Evolutionary conservation across 208 protist genomes (phyloP).

Genomic region (Trypanosoma brucei): DNA sequence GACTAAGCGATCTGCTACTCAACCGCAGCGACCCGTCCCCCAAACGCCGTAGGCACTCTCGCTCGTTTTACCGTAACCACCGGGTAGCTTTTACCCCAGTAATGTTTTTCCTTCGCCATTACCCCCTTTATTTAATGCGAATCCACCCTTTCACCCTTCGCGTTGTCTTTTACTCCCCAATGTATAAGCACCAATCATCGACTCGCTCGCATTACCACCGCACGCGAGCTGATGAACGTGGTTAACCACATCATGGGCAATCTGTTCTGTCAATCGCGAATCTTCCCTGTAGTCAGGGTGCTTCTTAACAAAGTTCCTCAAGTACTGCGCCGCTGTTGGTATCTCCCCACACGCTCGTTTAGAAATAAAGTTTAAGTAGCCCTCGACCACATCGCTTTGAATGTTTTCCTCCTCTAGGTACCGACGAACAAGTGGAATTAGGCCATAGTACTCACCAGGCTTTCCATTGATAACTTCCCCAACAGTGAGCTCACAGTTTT

Average conservation of each 20-base stretch:
- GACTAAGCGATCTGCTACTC: no score
- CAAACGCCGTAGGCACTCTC: no score
- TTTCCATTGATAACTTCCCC: slow-evolving; percentile 96
- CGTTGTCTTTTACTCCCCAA: background rate
- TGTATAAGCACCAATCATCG: slow-evolving; percentile 29
- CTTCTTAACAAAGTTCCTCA: slow-evolving; percentile 89
- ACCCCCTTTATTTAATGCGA: no score
- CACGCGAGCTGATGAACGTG: slow-evolving; percentile 63
- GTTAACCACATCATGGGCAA: slow-evolving; percentile 84
- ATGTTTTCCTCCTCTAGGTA: slow-evolving; percentile 84
- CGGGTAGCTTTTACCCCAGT: no score
- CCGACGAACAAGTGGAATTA: slow-evolving; percentile 89
- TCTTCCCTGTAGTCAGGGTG: slow-evolving; percentile 96
- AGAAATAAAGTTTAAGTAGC: slow-evolving; percentile 90
- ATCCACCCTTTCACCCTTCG: no score
- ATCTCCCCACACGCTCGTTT: slow-evolving; percentile 93
- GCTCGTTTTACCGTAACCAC: no score
- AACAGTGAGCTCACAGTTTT: slow-evolving; percentile 85
- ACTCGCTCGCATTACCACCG: slow-evolving; percentile 33
- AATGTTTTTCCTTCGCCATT: no score
- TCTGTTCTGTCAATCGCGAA: slow-evolving; percentile 88
- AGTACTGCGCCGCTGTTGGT: slow-evolving; percentile 91
- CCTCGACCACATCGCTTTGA: slow-evolving; percentile 46
- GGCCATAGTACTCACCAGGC: slow-evolving; percentile 81
- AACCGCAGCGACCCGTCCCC: no score